phyloP scores from a whole-genome alignment of 1,284 basidiomycete species.

The Chondrostereum purpureum region DNA sequence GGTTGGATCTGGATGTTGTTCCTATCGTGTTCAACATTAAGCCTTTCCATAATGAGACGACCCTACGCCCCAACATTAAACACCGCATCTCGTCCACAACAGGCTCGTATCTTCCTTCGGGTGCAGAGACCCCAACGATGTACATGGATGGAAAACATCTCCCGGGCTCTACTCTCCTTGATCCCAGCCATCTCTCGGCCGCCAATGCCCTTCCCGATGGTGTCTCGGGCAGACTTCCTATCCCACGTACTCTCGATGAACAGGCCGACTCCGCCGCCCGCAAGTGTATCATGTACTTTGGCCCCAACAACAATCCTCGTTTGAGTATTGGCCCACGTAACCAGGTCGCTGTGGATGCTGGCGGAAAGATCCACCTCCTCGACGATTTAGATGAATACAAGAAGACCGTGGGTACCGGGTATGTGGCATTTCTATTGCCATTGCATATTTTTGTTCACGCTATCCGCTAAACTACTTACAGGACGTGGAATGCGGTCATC shows the following conservation, averaged over 20 bases:
- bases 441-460: background rate
- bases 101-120: constrained; percentile 67
- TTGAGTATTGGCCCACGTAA: constrained; percentile 73
- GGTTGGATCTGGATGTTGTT: constrained; percentile 71
- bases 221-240: constrained; percentile 55
- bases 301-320: constrained; percentile 74
- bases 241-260: constrained; percentile 71
- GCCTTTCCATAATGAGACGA: constrained; percentile 68
- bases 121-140: constrained; percentile 66
- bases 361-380: constrained; percentile 71
- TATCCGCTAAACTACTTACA: constrained; percentile 14
- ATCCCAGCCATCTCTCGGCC: constrained; percentile 7
- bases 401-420: constrained; percentile 56
- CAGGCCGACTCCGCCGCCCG: constrained; percentile 79
- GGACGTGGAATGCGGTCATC: constrained; percentile 71
- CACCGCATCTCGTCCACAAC: constrained; percentile 73
- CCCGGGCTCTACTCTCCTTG: too few relatives aligned
- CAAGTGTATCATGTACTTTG: constrained; percentile 76
- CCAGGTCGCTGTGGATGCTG: constrained; percentile 75
- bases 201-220: constrained; percentile 26
- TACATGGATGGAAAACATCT: constrained; percentile 48
- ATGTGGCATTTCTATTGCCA: constrained; percentile 10
- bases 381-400: constrained; percentile 70
- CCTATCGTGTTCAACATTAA: constrained; percentile 82
- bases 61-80: constrained; percentile 68